Conservation (phyloP, 1,284 basidiomycete species). For the Papiliotrema fonsecae region DNA sequence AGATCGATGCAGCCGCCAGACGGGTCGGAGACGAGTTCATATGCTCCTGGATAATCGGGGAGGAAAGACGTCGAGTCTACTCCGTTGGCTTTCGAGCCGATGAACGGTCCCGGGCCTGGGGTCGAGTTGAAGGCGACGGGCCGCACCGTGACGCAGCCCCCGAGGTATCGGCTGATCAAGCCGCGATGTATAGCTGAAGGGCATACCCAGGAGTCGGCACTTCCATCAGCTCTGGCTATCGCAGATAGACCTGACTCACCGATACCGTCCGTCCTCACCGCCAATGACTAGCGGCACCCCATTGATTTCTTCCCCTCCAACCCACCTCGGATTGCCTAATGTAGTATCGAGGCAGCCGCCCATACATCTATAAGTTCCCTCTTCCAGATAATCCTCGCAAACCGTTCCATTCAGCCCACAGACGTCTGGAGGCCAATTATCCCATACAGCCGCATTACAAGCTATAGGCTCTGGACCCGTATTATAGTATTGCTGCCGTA, state of each 20-base stretch:
- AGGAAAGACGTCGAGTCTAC: constrained; percentile 25
- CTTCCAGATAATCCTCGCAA: constrained; percentile 21
- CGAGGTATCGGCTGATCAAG: constrained; percentile 24
- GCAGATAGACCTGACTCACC: constrained; percentile 18
- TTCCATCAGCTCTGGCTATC: constrained; percentile 7
- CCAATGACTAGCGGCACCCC: constrained; percentile 33
- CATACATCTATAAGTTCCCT: constrained; percentile 29
- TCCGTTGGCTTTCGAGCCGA: constrained; percentile 14
- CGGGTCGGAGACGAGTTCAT: constrained; percentile 12
- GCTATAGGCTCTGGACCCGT: constrained; percentile 20
- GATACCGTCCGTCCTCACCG: constrained; percentile 23
- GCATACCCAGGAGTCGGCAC: constrained; percentile 45
- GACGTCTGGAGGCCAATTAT: constrained; percentile 39
- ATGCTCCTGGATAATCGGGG: constrained; percentile 34
- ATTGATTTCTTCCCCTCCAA: constrained; percentile 30
- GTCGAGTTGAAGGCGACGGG: constrained; percentile 16
- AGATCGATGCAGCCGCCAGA: constrained; percentile 26
- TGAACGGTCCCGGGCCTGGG: constrained; percentile 11
- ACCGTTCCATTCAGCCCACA: constrained; percentile 33
- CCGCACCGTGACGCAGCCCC: constrained; percentile 32
- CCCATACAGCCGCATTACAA: constrained; percentile 32
- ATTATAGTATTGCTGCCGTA: constrained; percentile 36
- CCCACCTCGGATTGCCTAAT: constrained; percentile 39
- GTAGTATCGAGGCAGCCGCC: constrained; percentile 32
- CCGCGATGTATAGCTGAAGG: constrained; percentile 35